Conservation (phyloP, 164 flowering plant species). For the Nymphaea colorata region DNA sequence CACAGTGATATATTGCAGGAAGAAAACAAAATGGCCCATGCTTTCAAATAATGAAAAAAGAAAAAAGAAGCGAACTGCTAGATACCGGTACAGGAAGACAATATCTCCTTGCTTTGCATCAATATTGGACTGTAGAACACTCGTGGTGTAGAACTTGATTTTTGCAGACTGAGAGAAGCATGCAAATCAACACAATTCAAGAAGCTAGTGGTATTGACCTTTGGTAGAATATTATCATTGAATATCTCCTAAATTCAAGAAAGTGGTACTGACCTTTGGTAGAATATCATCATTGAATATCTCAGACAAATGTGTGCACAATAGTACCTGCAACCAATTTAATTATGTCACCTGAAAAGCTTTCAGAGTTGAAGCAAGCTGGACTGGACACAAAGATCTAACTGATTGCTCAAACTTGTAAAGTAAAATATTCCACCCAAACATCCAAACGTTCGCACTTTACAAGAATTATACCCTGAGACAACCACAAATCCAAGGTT, state of each 20-base stretch:
- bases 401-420: too few relatives aligned
- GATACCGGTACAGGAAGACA: conserved; percentile 76
- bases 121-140: conserved; percentile 70
- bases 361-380: too few relatives aligned
- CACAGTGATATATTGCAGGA: too few relatives aligned
- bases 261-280: conserved; percentile 31
- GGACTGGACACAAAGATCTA: too few relatives aligned
- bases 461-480: too few relatives aligned
- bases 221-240: conserved; percentile 36
- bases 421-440: too few relatives aligned
- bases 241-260: conserved; percentile 36
- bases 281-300: conserved; percentile 51
- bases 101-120: conserved; percentile 40
- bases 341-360: too few relatives aligned
- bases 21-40: too few relatives aligned
- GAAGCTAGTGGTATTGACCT: conserved; percentile 25
- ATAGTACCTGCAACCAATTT: conserved; percentile 45
- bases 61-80: background rate
- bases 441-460: too few relatives aligned
- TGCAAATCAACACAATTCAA: background rate
- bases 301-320: conserved; percentile 90
- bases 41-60: background rate
- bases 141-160: conserved; percentile 79
- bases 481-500: too few relatives aligned
- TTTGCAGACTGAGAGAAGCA: conserved; percentile 44